Evolutionary conservation across 371 early-diverging fungal genomes (phyloP).

Genomic region (Apophysomyces trapeziformis): DNA sequence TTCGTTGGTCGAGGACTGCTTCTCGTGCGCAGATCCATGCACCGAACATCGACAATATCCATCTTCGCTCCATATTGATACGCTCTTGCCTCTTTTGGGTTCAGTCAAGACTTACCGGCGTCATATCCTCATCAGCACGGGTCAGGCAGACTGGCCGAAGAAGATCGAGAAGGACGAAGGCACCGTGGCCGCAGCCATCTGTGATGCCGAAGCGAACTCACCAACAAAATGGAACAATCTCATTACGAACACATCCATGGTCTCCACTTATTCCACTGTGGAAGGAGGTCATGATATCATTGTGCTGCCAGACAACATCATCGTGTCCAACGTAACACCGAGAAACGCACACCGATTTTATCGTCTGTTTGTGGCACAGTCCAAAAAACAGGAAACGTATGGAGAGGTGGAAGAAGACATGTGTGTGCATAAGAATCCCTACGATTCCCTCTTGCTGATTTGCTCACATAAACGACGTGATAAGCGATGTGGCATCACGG

Average conservation of each 20-base stretch:
- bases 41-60: slow-evolving; percentile 69
- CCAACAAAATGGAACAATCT: slow-evolving; percentile 36
- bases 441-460: slow-evolving; percentile 65
- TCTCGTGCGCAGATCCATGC: slow-evolving; percentile 50
- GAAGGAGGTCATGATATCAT: slow-evolving; percentile 42
- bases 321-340: slow-evolving; percentile 56
- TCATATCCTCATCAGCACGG: slow-evolving; percentile 72
- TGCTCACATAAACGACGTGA: slow-evolving; percentile 83
- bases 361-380: slow-evolving; percentile 45
- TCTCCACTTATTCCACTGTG: slow-evolving; percentile 30
- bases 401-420: slow-evolving; percentile 22
- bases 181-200: slow-evolving; percentile 48
- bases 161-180: slow-evolving; percentile 62
- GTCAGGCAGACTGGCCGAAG: slow-evolving; percentile 65
- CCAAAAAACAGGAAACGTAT: slow-evolving; percentile 12
- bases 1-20: slow-evolving; percentile 41
- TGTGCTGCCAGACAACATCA: slow-evolving; percentile 61
- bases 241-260: slow-evolving; percentile 57
- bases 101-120: slow-evolving; percentile 75
- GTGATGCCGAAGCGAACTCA: slow-evolving; percentile 19
- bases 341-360: slow-evolving; percentile 52
- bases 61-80: slow-evolving; percentile 68
- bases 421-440: slow-evolving; percentile 47
- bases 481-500: slow-evolving; percentile 81
- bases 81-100: slow-evolving; percentile 52